Conservation (phyloP, 129 eudicot genomes). For the Flaveria robusta region DNA sequence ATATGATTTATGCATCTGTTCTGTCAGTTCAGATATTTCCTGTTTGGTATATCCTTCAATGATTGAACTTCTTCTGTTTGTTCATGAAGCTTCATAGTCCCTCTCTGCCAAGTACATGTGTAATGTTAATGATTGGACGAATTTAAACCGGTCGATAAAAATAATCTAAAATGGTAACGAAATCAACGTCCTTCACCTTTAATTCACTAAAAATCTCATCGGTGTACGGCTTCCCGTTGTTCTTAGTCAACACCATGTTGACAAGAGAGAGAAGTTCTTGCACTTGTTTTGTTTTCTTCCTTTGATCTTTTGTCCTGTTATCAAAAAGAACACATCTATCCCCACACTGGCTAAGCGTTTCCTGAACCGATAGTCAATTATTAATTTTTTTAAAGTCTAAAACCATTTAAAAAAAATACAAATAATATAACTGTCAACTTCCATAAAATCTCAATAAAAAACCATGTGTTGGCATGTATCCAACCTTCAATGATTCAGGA, state of each 20-base stretch:
- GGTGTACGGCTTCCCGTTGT: conserved; percentile 66
- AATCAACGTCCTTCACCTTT: conserved; percentile 42
- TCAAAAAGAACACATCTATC: conserved; percentile 68
- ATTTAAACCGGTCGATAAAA: neutral
- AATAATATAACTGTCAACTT: neutral
- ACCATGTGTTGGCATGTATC: neutral
- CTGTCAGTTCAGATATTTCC: conserved; percentile 53
- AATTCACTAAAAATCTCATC: conserved; percentile 69
- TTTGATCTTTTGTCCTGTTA: conserved; percentile 59
- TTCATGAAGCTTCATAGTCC: conserved; percentile 60
- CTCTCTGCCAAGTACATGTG: conserved; percentile 54
- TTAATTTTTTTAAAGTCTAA: neutral
- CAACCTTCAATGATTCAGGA: conserved; percentile 68
- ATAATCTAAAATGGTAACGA: neutral
- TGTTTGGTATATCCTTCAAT: conserved; percentile 34
- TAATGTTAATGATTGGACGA: neutral
- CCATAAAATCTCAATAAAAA: neutral
- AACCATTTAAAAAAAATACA: too few species aligned
- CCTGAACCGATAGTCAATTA: conserved; percentile 40
- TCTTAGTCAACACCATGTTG: conserved; percentile 49
- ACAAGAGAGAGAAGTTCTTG: conserved; percentile 62
- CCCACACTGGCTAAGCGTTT: conserved; percentile 58
- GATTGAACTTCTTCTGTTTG: conserved; percentile 44
- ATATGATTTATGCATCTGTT: conserved; percentile 61
- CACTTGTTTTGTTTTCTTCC: conserved; percentile 50